Percentiles rank a stretch among this genome's conserved stretches.
These are phyloP conservation scores for Trichoderma asperelloides DNA, from an alignment of 495 filamentous ascomycete species.

Conservation along the genomic window DNA sequence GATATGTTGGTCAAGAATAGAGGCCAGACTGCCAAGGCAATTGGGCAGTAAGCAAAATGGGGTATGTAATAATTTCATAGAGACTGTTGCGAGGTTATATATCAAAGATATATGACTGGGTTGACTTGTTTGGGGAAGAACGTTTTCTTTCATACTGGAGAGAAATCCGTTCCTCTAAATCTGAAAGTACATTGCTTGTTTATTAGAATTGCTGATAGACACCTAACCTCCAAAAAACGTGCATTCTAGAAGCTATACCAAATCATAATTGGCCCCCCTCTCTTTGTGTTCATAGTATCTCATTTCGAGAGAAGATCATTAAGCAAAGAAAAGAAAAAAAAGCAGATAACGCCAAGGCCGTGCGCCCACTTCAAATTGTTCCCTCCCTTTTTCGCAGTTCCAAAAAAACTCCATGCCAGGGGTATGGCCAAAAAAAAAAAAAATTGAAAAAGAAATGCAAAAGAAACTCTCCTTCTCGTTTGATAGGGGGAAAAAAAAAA, in stretches of 20 bases:
- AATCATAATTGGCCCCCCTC: not conserved
- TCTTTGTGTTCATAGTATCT: not conserved
- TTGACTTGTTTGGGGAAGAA: too few species aligned
- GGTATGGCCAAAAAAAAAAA: not conserved
- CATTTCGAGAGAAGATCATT: not conserved
- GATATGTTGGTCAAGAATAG: not conserved
- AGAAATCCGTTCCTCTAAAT: not conserved
- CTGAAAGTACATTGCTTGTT: not conserved
- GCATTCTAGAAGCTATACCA: not conserved
- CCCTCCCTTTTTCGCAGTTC: not conserved
- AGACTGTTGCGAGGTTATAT: too few species aligned
- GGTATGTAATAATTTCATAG: too few species aligned
- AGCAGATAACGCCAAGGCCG: not conserved
- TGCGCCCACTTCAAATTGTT: not conserved
- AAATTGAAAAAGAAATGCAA: not conserved
- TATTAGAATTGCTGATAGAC: not conserved
- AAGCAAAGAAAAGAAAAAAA: not conserved
- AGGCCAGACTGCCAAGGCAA: not conserved
- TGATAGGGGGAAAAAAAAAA: not conserved
- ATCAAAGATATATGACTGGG: not conserved
- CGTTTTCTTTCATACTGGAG: not conserved
- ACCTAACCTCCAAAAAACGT: not conserved
- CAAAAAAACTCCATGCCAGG: not conserved
- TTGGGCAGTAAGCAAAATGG: not conserved
- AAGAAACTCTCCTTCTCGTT: not conserved